A percentile compares a stretch with the other conserved stretches of the same genome.
Conservation (phyloP, 176 grass and related monocot genomes). For the Puccinellia tenuiflora region DNA sequence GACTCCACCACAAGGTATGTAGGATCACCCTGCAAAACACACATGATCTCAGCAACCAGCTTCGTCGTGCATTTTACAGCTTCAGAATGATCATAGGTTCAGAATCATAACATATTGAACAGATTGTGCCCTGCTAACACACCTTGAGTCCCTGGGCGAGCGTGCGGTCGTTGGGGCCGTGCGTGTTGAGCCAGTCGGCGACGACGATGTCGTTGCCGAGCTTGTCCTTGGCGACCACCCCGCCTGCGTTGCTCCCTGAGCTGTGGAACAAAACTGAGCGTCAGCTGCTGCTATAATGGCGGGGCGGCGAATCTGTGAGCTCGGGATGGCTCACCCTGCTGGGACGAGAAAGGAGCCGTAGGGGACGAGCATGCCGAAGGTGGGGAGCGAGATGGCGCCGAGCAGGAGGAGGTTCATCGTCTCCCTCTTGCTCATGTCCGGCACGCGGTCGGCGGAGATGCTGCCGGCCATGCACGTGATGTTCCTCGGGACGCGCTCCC, state of each 20-base stretch:
- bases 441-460: constrained; percentile 73
- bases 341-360: constrained; percentile 81
- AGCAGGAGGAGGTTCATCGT: constrained; percentile 90
- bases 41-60: not conserved
- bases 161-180: constrained; percentile 82
- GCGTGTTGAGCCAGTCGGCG: constrained; percentile 58
- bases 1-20: constrained; percentile 85
- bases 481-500: constrained; percentile 22
- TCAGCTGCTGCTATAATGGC: not conserved
- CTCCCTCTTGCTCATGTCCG: constrained; percentile 85
- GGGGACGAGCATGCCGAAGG: constrained; percentile 67
- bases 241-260: constrained; percentile 30
- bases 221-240: constrained; percentile 71
- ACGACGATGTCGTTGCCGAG: constrained; percentile 65
- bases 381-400: constrained; percentile 73
- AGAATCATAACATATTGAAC: not conserved
- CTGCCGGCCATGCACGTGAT: constrained; percentile 69
- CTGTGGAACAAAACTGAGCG: constrained; percentile 20
- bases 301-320: not conserved
- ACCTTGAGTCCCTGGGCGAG: constrained; percentile 64
- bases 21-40: constrained; percentile 71
- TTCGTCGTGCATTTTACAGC: not conserved
- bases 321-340: constrained; percentile 26
- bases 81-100: not conserved
- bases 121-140: not conserved